Conservation (phyloP, 2,329 filamentous ascomycete genomes). For the Huntiella moniliformis region DNA sequence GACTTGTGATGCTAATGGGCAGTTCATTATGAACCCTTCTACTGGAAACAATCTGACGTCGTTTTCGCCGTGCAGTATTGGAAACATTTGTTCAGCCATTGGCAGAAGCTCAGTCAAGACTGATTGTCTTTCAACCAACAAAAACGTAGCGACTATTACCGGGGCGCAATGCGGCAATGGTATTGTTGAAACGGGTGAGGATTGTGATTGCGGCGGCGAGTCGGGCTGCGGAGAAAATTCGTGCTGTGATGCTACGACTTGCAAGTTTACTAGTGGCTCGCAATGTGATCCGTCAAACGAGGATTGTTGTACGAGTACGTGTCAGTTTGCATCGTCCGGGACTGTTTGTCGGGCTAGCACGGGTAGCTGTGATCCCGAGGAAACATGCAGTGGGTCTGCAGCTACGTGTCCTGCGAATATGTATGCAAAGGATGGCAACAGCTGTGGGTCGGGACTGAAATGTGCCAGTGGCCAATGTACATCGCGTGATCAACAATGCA, state of each 20-base stretch:
- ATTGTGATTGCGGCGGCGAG: slow-evolving; percentile 83
- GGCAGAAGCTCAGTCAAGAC: slow-evolving; percentile 58
- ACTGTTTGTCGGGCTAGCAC: slow-evolving; percentile 67
- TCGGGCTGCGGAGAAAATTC: slow-evolving; percentile 51
- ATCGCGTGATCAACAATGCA: slow-evolving; percentile 75
- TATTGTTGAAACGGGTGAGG: slow-evolving; percentile 83
- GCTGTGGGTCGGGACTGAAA: slow-evolving; percentile 50
- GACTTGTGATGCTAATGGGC: slow-evolving; percentile 56
- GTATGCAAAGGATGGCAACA: slow-evolving; percentile 48
- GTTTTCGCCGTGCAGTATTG: slow-evolving; percentile 79
- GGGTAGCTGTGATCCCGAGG: slow-evolving; percentile 67
- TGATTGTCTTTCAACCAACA: slow-evolving; percentile 68
- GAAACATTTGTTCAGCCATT: slow-evolving; percentile 83
- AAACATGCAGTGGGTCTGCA: slow-evolving; percentile 57
- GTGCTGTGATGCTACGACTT: slow-evolving; percentile 75
- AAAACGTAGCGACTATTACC: slow-evolving; percentile 60
- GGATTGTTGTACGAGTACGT: slow-evolving; percentile 53
- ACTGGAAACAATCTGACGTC: slow-evolving; percentile 51
- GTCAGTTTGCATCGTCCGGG: slow-evolving; percentile 45
- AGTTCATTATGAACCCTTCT: slow-evolving; percentile 92
- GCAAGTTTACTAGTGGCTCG: slow-evolving; percentile 58
- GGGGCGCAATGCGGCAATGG: slow-evolving; percentile 87
- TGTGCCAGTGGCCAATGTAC: slow-evolving; percentile 94
- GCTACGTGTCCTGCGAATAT: slow-evolving; percentile 58
- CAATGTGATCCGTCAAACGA: slow-evolving; percentile 70